A percentile compares a stretch with the other conserved stretches of the same genome.
Evolutionary conservation across 345 rosid species (phyloP).

Genomic region (Pelargonium nanum): DNA sequence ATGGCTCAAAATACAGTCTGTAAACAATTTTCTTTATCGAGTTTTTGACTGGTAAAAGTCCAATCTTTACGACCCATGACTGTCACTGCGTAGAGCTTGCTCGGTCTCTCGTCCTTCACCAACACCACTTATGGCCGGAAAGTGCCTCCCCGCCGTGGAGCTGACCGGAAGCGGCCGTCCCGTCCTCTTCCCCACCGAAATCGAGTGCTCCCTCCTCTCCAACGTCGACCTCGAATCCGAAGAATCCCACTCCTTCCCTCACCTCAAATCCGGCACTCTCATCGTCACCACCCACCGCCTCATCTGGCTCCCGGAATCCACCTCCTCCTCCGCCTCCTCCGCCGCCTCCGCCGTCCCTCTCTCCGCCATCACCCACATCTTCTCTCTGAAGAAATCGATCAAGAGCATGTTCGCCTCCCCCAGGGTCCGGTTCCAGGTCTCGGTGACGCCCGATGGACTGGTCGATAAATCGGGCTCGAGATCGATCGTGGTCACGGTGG

Average conservation of each 20-base stretch:
- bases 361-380: slow-evolving; percentile 38
- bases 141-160: slow-evolving; percentile 22
- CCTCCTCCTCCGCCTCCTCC: slow-evolving; percentile 12
- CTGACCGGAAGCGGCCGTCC: slow-evolving; percentile 75
- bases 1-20: too few relatives aligned
- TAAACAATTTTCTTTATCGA: too few relatives aligned
- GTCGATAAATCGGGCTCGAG: slow-evolving; percentile 16
- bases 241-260: slow-evolving; percentile 28
- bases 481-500: slow-evolving; percentile 51
- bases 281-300: slow-evolving; percentile 87
- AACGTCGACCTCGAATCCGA: slow-evolving; percentile 72
- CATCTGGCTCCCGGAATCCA: slow-evolving; percentile 56
- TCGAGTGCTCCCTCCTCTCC: slow-evolving; percentile 66
- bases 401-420: slow-evolving; percentile 81
- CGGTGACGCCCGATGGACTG: slow-evolving; percentile 20
- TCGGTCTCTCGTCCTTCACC: background rate
- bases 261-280: slow-evolving; percentile 49
- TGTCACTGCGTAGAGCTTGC: too few relatives aligned
- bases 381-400: slow-evolving; percentile 52
- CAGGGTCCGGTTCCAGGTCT: slow-evolving; percentile 63
- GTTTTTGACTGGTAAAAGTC: background rate
- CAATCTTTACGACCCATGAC: too few relatives aligned
- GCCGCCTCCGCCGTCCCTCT: slow-evolving; percentile 37
- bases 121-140: slow-evolving; percentile 7
- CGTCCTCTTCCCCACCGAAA: slow-evolving; percentile 53